phyloP scores from a whole-genome alignment of 306 rosid genomes.

The Pyrus bretschneideri region DNA sequence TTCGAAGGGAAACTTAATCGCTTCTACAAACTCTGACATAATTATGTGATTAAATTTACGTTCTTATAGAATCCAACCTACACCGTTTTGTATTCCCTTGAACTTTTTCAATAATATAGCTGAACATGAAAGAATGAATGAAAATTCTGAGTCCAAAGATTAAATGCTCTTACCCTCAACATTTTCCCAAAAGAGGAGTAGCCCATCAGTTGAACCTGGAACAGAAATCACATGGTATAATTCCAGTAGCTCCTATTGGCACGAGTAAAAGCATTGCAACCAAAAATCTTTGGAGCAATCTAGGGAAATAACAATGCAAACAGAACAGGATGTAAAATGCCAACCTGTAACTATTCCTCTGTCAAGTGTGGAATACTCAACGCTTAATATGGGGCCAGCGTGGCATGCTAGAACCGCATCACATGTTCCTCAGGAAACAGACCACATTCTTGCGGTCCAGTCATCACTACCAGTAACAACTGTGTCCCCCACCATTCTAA shows the following conservation, averaged over 20 bases:
- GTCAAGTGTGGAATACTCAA: constrained; percentile 87
- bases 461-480: constrained; percentile 95
- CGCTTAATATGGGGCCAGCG: constrained; percentile 88
- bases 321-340: not conserved
- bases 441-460: constrained; percentile 98
- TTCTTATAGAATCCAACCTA: not conserved
- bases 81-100: not conserved
- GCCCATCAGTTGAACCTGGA: constrained; percentile 94
- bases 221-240: constrained; percentile 21
- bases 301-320: constrained; percentile 4
- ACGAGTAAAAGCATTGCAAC: not conserved
- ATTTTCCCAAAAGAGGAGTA: constrained; percentile 93
- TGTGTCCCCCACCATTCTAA: constrained; percentile 94
- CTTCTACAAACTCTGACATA: not conserved
- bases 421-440: constrained; percentile 88
- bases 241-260: not conserved
- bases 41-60: not conserved
- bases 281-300: not conserved
- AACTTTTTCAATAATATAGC: not conserved
- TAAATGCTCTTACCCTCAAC: constrained; percentile 65
- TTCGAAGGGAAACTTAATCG: not conserved
- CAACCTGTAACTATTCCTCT: constrained; percentile 86
- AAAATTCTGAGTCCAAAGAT: constrained; percentile 7
- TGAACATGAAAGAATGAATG: constrained; percentile 12
- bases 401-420: constrained; percentile 99